Percentiles rank a stretch among this genome's conserved stretches.
Evolutionary conservation across 2,329 filamentous ascomycete genomes (phyloP).

Genomic region (Cladosporium sphaerospermum): DNA sequence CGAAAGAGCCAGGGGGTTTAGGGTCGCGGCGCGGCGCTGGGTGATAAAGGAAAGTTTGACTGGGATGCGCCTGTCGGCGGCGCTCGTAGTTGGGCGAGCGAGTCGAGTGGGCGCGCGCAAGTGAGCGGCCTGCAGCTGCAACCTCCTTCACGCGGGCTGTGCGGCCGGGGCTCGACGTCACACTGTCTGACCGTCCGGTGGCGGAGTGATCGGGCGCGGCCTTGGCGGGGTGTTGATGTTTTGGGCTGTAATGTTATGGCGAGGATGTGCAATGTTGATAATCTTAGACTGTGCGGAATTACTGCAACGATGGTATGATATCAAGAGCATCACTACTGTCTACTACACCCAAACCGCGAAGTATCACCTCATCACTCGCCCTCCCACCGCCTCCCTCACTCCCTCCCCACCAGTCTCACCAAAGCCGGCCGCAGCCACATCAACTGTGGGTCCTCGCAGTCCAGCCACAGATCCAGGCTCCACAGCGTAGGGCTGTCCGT

Average conservation of each 20-base stretch:
- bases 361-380: no score
- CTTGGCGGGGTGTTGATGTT: not conserved
- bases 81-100: no score
- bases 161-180: not conserved
- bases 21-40: not conserved
- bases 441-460: not conserved
- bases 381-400: not conserved
- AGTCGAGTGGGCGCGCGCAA: no score
- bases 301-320: no score
- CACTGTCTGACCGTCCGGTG: not conserved
- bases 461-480: not conserved
- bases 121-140: not conserved
- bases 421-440: not conserved
- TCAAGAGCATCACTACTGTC: no score
- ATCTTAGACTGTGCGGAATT: no score
- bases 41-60: constrained; percentile 1
- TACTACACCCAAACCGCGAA: no score
- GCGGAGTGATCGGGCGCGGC: not conserved
- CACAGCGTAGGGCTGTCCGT: not conserved
- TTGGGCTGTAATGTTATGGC: not conserved
- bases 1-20: not conserved
- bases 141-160: not conserved
- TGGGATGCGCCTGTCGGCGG: not conserved
- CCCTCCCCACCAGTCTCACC: not conserved
- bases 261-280: no score